Conservation (phyloP, 352 stramenopile species). For the Phytophthora boehmeriae region DNA sequence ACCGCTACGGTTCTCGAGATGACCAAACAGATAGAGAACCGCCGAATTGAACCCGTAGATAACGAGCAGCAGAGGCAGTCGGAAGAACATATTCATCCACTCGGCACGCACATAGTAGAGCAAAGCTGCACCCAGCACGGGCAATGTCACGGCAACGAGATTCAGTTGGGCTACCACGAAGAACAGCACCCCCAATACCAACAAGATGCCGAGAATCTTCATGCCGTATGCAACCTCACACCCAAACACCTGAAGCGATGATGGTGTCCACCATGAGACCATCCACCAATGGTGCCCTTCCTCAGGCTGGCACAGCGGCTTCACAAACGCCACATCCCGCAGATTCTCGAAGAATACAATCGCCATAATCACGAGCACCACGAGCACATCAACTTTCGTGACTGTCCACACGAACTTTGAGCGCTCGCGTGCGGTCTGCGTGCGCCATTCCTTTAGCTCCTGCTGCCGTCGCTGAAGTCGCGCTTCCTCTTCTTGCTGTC, state of each 20-base stretch:
- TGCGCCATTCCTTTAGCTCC: slow-evolving; percentile 41
- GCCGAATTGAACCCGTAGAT: slow-evolving; percentile 78
- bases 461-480: slow-evolving; percentile 35
- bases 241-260: slow-evolving; percentile 62
- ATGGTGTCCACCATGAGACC: slow-evolving; percentile 60
- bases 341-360: slow-evolving; percentile 82
- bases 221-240: slow-evolving; percentile 76
- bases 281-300: slow-evolving; percentile 56
- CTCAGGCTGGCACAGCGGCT: slow-evolving; percentile 56
- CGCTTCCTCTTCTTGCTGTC: slow-evolving; percentile 54
- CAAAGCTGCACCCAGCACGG: slow-evolving; percentile 41
- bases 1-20: slow-evolving; percentile 28
- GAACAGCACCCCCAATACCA: slow-evolving; percentile 47
- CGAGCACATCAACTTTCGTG: slow-evolving; percentile 73
- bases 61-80: slow-evolving; percentile 65
- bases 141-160: slow-evolving; percentile 59
- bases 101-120: slow-evolving; percentile 74
- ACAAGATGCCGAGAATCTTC: slow-evolving; percentile 61
- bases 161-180: slow-evolving; percentile 74
- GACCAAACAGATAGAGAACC: slow-evolving; percentile 62
- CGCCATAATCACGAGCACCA: slow-evolving; percentile 75
- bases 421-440: slow-evolving; percentile 39
- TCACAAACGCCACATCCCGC: slow-evolving; percentile 61
- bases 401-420: slow-evolving; percentile 62
- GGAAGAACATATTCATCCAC: slow-evolving; percentile 86